These are phyloP conservation scores for Colletotrichum siamense DNA, from an alignment of 2,329 filamentous ascomycete genomes.

Conservation along the genomic window DNA sequence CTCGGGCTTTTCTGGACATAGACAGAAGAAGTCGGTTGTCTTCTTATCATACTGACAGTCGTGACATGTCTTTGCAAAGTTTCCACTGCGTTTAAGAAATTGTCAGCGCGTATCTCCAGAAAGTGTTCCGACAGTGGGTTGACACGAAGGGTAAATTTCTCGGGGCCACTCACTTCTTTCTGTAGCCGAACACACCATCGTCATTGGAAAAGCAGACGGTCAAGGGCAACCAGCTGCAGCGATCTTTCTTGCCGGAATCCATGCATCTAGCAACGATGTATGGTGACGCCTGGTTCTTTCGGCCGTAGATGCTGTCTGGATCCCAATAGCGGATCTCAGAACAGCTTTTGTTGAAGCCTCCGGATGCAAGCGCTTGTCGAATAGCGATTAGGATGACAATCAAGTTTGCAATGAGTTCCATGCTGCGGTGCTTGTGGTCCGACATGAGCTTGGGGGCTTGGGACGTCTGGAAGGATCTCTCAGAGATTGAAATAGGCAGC, in stretches of 20 bases:
- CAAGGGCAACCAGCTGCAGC: neutral
- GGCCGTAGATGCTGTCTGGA: neutral
- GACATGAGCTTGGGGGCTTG: neutral
- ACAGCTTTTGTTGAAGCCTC: neutral
- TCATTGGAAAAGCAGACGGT: neutral
- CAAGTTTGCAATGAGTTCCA: neutral
- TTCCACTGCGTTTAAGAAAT: neutral
- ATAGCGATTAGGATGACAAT: neutral
- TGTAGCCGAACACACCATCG: neutral
- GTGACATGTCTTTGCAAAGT: neutral
- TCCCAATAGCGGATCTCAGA: neutral
- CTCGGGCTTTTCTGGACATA: neutral
- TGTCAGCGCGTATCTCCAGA: neutral
- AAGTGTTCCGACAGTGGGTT: neutral
- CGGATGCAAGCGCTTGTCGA: neutral
- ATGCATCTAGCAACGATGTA: neutral
- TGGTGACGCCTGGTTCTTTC: neutral
- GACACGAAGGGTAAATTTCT: neutral
- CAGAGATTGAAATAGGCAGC: neutral
- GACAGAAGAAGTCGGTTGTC: neutral
- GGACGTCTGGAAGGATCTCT: neutral
- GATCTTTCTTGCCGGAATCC: neutral
- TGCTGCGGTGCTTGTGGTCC: neutral
- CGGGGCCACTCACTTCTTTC: neutral
- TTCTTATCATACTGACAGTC: neutral